A percentile compares a stretch with the other conserved stretches of the same genome.
Evolutionary conservation across 1,284 basidiomycete species (phyloP).

Genomic region (Pseudozyma tsukubaensis): DNA sequence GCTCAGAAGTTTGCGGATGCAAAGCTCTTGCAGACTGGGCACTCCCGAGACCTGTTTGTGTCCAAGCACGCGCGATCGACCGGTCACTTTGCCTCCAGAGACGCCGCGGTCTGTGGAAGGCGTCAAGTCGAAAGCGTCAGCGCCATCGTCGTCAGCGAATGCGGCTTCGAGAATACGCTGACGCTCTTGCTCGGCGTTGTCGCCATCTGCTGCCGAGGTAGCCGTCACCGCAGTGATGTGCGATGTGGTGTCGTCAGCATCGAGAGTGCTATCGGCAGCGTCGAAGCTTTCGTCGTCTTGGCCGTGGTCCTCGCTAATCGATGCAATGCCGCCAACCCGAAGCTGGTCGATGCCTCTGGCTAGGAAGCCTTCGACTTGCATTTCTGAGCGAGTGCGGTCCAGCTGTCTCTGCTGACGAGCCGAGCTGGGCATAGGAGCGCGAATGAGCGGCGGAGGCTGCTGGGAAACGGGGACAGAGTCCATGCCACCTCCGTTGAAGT

Average conservation of each 20-base stretch:
- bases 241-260: slow-evolving; percentile 14
- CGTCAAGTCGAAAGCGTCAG: slow-evolving; percentile 28
- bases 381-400: slow-evolving; percentile 43
- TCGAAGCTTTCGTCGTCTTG: slow-evolving; percentile 11
- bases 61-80: slow-evolving; percentile 45
- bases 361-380: slow-evolving; percentile 51
- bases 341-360: slow-evolving; percentile 43
- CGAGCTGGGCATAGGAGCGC: slow-evolving; percentile 18
- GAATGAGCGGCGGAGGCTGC: slow-evolving; percentile 43
- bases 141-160: slow-evolving; percentile 40
- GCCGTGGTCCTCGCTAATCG: slow-evolving; percentile 23
- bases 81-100: slow-evolving; percentile 22
- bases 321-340: slow-evolving; percentile 19
- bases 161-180: slow-evolving; percentile 50
- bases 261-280: slow-evolving; percentile 19
- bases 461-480: slow-evolving; percentile 4
- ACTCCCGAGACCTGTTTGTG: slow-evolving; percentile 23
- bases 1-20: slow-evolving; percentile 57
- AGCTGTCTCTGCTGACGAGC: slow-evolving; percentile 17
- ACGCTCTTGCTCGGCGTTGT: slow-evolving; percentile 33
- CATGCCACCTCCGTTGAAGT: not conserved
- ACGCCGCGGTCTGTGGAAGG: slow-evolving; percentile 19
- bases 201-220: not conserved
- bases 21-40: slow-evolving; percentile 56
- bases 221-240: not conserved